Evolutionary conservation across 1,139 yeast species (phyloP), one percentile per base, ranked within the genome.

Genomic region (Hyphopichia wangnamkhiaoensis): DNA sequence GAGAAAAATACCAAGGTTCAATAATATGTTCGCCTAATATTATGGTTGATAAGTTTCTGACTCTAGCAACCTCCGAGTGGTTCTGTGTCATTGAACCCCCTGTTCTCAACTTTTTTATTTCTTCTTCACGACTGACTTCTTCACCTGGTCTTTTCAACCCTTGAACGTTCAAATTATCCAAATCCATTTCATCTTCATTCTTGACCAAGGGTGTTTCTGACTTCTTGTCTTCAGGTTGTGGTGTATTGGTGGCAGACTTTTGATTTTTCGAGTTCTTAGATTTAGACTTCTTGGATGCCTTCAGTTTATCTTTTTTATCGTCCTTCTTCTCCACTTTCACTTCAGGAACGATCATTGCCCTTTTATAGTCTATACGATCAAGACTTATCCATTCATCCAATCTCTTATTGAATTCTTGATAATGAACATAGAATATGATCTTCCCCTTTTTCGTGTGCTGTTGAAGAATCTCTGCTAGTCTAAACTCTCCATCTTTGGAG

Each of bases 1-100:
- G 98, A 2, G 96, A 87, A 57, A 94, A 93, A 63, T 93, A 94
- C 99, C 99, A 93, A 1, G 99, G 98, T 58, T 93, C 99, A 36
- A 94, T 88, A 47, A 87, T 87, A 61, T 83, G 90, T 47, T 85
- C 87, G 1, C 98, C 99, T 64, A 93, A 80, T 4, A 89, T 84
- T 3, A 93, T 78, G 35, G 79, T 74, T 29, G 79, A 73, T 48
- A 94, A 72, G 58, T 93, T 93, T 52, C 98, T 76, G 33, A 93
- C 97, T 44, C 95, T 74, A 0, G 98, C 90, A 19, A 93, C 89
- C 56, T 93, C 98, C 56, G 82, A 84, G 49, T 87, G 85, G 48
- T 74, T 76, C 61, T 94, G 98, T 6, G 95, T 87, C 98, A 94
- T 93, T 1, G 98, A 91, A 2, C 98, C 98, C 20, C 95, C 76